phyloP scores from a whole-genome alignment of 164 flowering plant species.

The Annona squamosa region DNA sequence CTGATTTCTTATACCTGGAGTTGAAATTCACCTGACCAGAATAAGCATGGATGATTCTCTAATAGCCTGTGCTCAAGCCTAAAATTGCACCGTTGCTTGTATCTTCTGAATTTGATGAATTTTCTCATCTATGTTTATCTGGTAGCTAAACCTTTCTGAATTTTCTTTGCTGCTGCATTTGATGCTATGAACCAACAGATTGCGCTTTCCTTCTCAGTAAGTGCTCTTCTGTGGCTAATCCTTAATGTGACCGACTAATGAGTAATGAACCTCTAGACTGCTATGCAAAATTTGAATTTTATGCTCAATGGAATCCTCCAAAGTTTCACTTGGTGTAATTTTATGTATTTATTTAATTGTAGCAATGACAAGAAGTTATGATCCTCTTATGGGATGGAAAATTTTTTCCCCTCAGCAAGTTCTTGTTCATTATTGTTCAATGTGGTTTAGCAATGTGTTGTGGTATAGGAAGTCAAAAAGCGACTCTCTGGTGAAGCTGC shows the following conservation, averaged over 20 bases:
- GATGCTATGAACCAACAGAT: neutral
- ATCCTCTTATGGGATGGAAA: neutral
- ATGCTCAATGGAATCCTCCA: too few species aligned
- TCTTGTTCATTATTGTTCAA: neutral
- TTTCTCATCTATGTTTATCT: neutral
- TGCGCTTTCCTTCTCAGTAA: neutral
- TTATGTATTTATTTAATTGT: too few species aligned
- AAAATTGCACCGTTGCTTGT: neutral
- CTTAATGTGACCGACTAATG: neutral
- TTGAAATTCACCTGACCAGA: neutral
- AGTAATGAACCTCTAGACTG: neutral
- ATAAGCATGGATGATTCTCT: neutral
- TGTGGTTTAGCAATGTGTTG: neutral
- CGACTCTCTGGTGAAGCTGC: constrained; percentile 75
- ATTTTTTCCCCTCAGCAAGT: neutral
- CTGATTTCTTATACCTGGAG: neutral
- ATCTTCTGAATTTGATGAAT: neutral
- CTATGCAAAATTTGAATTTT: neutral
- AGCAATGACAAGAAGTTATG: neutral
- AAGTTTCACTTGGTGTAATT: too few species aligned
- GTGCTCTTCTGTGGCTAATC: neutral
- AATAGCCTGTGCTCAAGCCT: neutral
- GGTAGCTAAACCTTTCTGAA: neutral
- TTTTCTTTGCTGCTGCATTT: neutral
- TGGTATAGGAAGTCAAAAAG: constrained; percentile 74